These are phyloP conservation scores for Penicillium verrucosum DNA, from an alignment of 2,329 filamentous ascomycete species.

Conservation along the genomic window DNA sequence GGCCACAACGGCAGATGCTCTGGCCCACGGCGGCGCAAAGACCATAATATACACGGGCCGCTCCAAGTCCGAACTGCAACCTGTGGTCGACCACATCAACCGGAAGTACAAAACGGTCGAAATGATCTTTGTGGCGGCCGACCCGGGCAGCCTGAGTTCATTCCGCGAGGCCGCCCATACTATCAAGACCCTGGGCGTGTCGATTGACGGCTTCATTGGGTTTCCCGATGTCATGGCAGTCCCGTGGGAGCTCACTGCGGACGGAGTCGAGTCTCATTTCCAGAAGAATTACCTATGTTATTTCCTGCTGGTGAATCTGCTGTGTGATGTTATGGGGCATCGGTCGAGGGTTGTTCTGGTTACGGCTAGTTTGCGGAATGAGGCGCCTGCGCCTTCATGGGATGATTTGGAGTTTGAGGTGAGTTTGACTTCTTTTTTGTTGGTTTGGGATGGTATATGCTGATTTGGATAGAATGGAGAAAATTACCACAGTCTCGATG, in stretches of 20 bases:
- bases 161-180: conserved; percentile 16
- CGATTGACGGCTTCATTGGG: conserved; percentile 24
- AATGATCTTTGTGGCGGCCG: conserved; percentile 21
- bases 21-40: conserved; percentile 27
- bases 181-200: conserved; percentile 14
- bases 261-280: conserved; percentile 27
- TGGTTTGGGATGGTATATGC: background rate
- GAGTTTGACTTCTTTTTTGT: background rate
- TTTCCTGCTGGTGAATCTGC: conserved; percentile 23
- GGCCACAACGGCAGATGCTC: conserved; percentile 26
- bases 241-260: conserved; percentile 19
- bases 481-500: conserved; percentile 26
- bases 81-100: conserved; percentile 24
- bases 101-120: conserved; percentile 20
- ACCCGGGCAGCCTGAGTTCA: conserved; percentile 15
- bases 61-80: conserved; percentile 24
- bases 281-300: conserved; percentile 26
- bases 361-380: conserved; percentile 20
- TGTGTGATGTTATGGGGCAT: conserved; percentile 15
- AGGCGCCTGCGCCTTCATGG: conserved; percentile 20
- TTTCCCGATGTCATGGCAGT: conserved; percentile 21
- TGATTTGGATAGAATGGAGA: conserved; percentile 20
- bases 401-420: conserved; percentile 23
- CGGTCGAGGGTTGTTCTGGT: conserved; percentile 21
- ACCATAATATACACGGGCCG: conserved; percentile 30